Percentiles rank a stretch among this genome's conserved stretches.
These are phyloP conservation scores for Pleomassaria siparia DNA, from an alignment of 2,329 filamentous ascomycete genomes.

Conservation along the genomic window DNA sequence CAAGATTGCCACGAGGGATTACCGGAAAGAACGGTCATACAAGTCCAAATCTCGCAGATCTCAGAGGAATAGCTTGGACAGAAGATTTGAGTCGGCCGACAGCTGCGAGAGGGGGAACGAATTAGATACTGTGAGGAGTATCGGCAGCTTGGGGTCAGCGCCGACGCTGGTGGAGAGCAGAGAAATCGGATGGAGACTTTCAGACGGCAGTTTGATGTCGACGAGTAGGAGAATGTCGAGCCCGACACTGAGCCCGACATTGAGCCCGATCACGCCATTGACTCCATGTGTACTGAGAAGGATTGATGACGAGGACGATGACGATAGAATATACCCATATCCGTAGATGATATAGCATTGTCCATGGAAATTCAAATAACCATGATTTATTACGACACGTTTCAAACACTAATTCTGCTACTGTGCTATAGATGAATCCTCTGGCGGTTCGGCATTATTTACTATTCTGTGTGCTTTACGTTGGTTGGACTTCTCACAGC, in stretches of 20 bases:
- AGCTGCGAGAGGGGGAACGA: slow-evolving; percentile 37
- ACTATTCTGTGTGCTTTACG: no score
- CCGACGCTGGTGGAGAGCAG: slow-evolving; percentile 35
- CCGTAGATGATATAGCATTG: slow-evolving; percentile 9
- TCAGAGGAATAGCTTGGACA: slow-evolving; percentile 30
- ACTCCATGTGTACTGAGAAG: slow-evolving; percentile 28
- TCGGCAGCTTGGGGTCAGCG: slow-evolving; percentile 34
- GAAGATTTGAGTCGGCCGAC: slow-evolving; percentile 24
- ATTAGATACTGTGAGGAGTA: slow-evolving; percentile 34
- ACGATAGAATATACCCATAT: slow-evolving; percentile 33
- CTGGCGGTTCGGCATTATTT: neutral
- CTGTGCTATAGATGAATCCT: neutral
- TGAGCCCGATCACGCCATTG: slow-evolving; percentile 34
- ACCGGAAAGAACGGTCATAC: slow-evolving; percentile 25
- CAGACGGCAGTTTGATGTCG: slow-evolving; percentile 22
- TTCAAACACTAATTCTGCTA: neutral
- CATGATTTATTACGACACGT: neutral
- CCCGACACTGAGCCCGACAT: slow-evolving; percentile 29
- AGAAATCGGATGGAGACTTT: slow-evolving; percentile 27
- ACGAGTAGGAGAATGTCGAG: slow-evolving; percentile 29
- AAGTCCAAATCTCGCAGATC: slow-evolving; percentile 28
- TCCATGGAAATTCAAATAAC: slow-evolving; percentile 2
- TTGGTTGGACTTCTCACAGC: no score
- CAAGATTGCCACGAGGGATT: slow-evolving; percentile 24
- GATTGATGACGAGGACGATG: slow-evolving; percentile 26